These are phyloP conservation scores for Datisca glomerata DNA, from an alignment of 306 rosid species.

Conservation along the genomic window DNA sequence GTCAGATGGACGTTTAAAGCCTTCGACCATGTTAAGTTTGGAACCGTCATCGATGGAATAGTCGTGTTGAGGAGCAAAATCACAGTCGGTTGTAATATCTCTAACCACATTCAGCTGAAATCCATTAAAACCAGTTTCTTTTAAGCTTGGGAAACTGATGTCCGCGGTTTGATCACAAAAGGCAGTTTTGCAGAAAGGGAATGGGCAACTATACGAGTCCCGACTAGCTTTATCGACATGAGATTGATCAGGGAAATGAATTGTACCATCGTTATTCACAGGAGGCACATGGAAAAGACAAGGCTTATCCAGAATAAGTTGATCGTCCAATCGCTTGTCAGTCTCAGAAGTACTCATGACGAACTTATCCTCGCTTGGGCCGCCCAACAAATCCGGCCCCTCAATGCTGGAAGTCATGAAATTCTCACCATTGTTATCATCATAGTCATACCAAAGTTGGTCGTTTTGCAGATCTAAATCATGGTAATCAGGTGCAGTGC, in stretches of 20 bases:
- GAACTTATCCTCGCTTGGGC: constrained; percentile 82
- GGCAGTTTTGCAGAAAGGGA: constrained; percentile 28
- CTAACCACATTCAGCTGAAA: constrained; percentile 23
- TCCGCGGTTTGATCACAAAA: constrained; percentile 26
- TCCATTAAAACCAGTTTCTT: constrained; percentile 31
- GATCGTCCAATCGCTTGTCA: constrained; percentile 23
- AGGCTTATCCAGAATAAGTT: constrained; percentile 32
- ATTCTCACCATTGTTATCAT: constrained; percentile 57
- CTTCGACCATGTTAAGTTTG: constrained; percentile 11
- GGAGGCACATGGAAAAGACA: constrained; percentile 34
- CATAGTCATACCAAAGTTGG: constrained; percentile 59
- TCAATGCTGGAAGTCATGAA: constrained; percentile 68
- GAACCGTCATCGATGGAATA: constrained; percentile 18
- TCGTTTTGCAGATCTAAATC: constrained; percentile 77
- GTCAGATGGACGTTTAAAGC: constrained; percentile 24
- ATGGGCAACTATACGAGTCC: constrained; percentile 17
- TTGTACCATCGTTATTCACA: constrained; percentile 13
- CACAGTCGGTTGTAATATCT: constrained; percentile 30
- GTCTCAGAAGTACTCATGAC: constrained; percentile 49
- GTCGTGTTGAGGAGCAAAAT: constrained; percentile 14
- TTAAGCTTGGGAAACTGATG: constrained; percentile 23
- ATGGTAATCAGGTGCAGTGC: constrained; percentile 79
- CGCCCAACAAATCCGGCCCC: constrained; percentile 58
- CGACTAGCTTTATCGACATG: constrained; percentile 13
- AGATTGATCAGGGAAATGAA: constrained; percentile 16